A percentile compares a stretch with the other conserved stretches of the same genome.
phyloP scores from a whole-genome alignment of 1,139 yeast genomes.

The Scheffersomyces cryptocercus region DNA sequence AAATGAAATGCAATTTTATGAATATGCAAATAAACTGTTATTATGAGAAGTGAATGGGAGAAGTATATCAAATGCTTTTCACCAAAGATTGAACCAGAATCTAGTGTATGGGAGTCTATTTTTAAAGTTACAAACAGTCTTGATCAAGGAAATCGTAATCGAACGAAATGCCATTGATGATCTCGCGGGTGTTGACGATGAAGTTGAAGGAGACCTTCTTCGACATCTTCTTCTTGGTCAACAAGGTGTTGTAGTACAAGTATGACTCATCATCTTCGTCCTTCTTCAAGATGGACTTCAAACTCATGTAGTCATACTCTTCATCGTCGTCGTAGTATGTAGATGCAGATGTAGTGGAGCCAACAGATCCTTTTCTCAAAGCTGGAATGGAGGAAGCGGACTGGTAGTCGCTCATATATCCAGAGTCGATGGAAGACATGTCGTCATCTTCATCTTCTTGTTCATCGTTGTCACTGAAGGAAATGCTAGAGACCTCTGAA shows the following conservation, averaged over 20 bases:
- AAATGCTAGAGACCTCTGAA: not conserved
- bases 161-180: slow-evolving; percentile 41
- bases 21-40: too few species aligned
- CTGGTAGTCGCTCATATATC: slow-evolving; percentile 13
- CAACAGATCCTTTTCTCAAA: not conserved
- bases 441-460: not conserved
- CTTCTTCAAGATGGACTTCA: slow-evolving; percentile 10
- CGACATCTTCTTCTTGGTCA: slow-evolving; percentile 1
- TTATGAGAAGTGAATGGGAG: too few species aligned
- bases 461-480: not conserved
- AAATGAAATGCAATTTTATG: too few species aligned
- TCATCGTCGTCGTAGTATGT: slow-evolving; percentile 4
- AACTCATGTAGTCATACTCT: slow-evolving; percentile 8
- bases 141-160: slow-evolving; percentile 48
- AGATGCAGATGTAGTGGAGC: not conserved
- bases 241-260: slow-evolving; percentile 1
- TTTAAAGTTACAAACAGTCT: slow-evolving; percentile 18
- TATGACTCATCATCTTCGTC: not conserved
- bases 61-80: too few species aligned
- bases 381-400: not conserved
- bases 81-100: too few species aligned
- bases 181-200: slow-evolving; percentile 44
- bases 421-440: slow-evolving; percentile 16
- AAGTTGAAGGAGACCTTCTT: slow-evolving; percentile 42
- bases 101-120: too few species aligned